These are phyloP conservation scores for Nannizziopsis barbatae DNA, from an alignment of 2,329 filamentous ascomycete genomes.

Conservation along the genomic window DNA sequence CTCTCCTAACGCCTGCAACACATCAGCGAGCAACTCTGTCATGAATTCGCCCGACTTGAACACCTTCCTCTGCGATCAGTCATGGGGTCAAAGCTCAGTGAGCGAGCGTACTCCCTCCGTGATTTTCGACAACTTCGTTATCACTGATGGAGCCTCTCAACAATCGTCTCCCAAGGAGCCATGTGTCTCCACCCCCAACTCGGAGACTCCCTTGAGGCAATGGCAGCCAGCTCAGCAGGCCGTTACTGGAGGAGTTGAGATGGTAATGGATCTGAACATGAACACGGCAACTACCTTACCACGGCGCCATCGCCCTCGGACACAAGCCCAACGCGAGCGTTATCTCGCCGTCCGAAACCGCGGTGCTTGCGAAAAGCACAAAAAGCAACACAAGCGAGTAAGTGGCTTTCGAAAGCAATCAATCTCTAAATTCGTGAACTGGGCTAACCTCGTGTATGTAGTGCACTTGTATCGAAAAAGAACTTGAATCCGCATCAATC, in stretches of 20 bases:
- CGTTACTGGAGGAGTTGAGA: conserved; percentile 24
- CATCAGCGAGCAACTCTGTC: not conserved
- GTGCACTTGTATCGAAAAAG: conserved; percentile 34
- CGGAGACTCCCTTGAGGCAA: not conserved
- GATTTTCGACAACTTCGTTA: conserved; percentile 1
- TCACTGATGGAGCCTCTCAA: conserved; percentile 1
- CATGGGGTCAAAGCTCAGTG: conserved; percentile 11
- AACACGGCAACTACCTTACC: conserved; percentile 33
- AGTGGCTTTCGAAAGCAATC: conserved; percentile 13
- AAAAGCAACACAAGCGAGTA: conserved; percentile 35
- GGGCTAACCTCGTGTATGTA: conserved; percentile 19
- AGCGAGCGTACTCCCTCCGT: conserved; percentile 19
- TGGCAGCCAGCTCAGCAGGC: conserved; percentile 4
- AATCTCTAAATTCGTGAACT: not conserved
- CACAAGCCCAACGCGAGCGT: conserved; percentile 33
- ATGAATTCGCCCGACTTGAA: conserved; percentile 2
- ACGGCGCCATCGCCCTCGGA: conserved; percentile 33
- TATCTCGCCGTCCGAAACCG: conserved; percentile 36
- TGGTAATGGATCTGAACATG: conserved; percentile 36
- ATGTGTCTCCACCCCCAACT: conserved; percentile 10
- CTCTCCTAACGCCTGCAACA: conserved; percentile 3
- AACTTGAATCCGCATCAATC: not conserved
- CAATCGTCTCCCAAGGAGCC: conserved; percentile 1
- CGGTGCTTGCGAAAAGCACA: conserved; percentile 35
- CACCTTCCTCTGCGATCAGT: conserved; percentile 6